Evolutionary conservation across 352 stramenopile species (phyloP), one percentile per base, ranked within the genome.

Genomic region (Phytophthora agathidicida): DNA sequence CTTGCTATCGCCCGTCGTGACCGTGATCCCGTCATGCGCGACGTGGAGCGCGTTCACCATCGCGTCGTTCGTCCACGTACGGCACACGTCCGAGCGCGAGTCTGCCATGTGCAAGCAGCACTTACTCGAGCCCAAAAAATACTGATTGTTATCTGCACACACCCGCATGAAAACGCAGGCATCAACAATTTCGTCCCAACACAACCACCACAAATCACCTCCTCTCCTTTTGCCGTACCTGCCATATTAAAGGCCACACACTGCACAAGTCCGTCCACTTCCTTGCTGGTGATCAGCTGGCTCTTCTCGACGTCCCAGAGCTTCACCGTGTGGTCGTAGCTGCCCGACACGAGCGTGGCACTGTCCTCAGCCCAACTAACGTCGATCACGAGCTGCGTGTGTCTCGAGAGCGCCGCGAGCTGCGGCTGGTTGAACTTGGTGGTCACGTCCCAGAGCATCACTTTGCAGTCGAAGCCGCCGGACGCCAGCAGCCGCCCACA

Each of bases 401-500:
- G 86, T 24, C 86, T 79, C 33, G 80, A 64, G 3, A 96, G 71
- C 46, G 84, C 82, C 19, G 83, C 84, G 37, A 96, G 52, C 52
- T 95, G 86, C 60, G 89, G 80, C 67, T 93, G 86, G 45, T 93
- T 93, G 65, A 94, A 93, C 59, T 95, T 93, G 54, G 86, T 93
- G 14, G 86, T 95, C 45, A 93, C 80, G 65, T 95, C 86, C 86
- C 86, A 95, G 14, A 95, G 66, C 60, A 93, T 65, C 47, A 95
- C 83, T 44, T 87, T 88, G 50, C 77, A 87, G 61, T 95, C 86
- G 27, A 95, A 78, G 54, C 80, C 66, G n/a, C 86, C 86, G 10
- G 82, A 93, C 37, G 82, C 83, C 32, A 95, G 62, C 46, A 95
- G 66, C n/a, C 84, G 76, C 3, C 86, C 86, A 50, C 83, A 93